Conservation (phyloP, 2,329 filamentous ascomycete genomes). For the Venturia nashicola region DNA sequence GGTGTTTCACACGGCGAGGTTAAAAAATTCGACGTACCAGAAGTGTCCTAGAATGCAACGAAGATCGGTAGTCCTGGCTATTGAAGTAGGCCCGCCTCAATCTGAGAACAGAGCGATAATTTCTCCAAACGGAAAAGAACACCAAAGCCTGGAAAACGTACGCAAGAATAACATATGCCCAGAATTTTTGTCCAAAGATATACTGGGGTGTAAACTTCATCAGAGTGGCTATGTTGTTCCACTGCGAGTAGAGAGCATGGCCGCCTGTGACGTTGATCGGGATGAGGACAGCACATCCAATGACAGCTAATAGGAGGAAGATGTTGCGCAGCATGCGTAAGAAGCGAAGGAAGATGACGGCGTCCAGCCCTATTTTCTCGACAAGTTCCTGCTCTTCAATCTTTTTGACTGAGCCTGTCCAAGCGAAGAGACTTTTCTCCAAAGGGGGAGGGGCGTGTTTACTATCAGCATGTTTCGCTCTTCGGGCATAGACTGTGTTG, state of each 20-base stretch:
- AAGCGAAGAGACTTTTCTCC: conserved; percentile 74
- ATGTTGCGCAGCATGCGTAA: conserved; percentile 86
- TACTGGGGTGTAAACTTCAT: conserved; percentile 45
- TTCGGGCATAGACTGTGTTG: conserved; percentile 84
- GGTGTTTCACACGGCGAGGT: neutral
- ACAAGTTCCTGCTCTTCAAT: conserved; percentile 69
- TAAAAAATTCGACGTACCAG: conserved; percentile 27
- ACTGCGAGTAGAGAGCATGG: conserved; percentile 16
- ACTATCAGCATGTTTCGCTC: conserved; percentile 82
- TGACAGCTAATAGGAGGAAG: conserved; percentile 58
- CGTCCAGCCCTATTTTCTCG: conserved; percentile 80
- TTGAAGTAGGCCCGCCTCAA: conserved; percentile 72
- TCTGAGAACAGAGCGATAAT: conserved; percentile 63
- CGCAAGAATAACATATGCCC: conserved; percentile 46
- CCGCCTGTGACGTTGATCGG: conserved; percentile 55
- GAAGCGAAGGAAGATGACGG: conserved; percentile 79
- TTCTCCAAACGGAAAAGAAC: conserved; percentile 75
- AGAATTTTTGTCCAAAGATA: conserved; percentile 37
- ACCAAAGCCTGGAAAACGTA: conserved; percentile 62
- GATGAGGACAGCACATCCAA: conserved; percentile 67
- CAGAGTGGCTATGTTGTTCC: conserved; percentile 27
- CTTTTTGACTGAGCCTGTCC: conserved; percentile 65
- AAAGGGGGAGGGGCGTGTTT: conserved; percentile 79
- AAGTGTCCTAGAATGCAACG: conserved; percentile 60
- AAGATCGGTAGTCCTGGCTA: conserved; percentile 75